phyloP scores from a whole-genome alignment of 257 asterid species.

The Solanum sitiens region DNA sequence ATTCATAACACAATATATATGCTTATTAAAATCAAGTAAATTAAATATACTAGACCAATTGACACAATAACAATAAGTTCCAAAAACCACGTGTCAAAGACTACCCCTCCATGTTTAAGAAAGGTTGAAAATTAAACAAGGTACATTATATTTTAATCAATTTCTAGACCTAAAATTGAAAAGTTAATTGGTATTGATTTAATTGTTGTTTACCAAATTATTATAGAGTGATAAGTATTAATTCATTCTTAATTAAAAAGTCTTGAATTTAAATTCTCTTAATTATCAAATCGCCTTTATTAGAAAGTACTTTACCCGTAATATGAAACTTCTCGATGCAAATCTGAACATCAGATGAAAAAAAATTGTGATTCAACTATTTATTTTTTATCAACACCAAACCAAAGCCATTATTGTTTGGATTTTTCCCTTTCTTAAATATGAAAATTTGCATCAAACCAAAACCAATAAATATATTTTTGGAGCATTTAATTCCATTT shows the following conservation, averaged over 20 bases:
- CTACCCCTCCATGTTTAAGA: neutral
- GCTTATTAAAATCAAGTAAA: no score
- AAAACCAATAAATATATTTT: neutral
- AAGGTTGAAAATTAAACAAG: neutral
- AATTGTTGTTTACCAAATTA: no score
- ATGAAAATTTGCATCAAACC: neutral
- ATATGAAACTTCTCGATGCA: rapidly evolving
- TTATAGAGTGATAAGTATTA: no score
- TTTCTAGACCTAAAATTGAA: neutral
- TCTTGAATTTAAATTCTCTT: rapidly evolving
- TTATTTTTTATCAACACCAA: no score
- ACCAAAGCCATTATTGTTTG: no score
- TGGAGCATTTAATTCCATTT: neutral
- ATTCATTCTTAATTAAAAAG: rapidly evolving
- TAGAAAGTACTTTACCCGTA: no score
- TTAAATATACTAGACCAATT: neutral
- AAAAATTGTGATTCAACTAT: no score
- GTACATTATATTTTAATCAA: neutral
- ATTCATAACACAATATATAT: neutral
- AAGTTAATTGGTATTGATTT: neutral
- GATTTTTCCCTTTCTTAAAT: no score
- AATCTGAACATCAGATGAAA: rapidly evolving
- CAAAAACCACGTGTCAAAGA: neutral
- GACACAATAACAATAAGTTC: no score
- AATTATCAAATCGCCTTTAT: rapidly evolving